Conservation (phyloP, 73 alveolate species). For the Paraurostyla sp. region DNA sequence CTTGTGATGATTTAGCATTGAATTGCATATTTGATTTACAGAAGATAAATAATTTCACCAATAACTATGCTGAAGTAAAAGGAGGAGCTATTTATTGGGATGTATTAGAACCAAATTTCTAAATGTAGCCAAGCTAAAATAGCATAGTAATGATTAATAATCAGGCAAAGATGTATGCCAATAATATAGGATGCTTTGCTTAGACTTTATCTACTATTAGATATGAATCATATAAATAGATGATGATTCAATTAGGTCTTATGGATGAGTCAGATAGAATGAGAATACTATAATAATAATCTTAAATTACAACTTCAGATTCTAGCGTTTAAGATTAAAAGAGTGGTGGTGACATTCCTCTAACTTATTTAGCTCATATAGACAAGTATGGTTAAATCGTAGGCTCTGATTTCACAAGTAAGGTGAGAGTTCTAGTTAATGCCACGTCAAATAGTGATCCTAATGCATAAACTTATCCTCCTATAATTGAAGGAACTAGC, state of each 20-base stretch:
- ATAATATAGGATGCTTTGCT: conserved; percentile 10
- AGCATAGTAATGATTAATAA: neutral
- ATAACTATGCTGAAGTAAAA: conserved; percentile 21
- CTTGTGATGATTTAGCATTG: neutral
- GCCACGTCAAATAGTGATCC: neutral
- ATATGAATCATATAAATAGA: neutral
- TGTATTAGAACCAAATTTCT: conserved; percentile 33
- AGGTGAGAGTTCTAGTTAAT: neutral
- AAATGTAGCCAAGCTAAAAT: too few relatives aligned
- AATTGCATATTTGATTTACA: neutral
- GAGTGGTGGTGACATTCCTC: conserved; percentile 33
- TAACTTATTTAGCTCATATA: neutral
- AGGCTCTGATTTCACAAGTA: neutral
- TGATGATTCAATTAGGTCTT: neutral
- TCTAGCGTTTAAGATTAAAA: neutral
- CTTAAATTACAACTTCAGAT: neutral
- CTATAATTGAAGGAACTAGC: conserved; percentile 3
- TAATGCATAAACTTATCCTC: neutral
- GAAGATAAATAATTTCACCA: neutral
- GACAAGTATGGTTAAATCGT: conserved; percentile 45
- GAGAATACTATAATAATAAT: neutral
- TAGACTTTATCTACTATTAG: neutral
- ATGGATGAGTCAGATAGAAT: neutral
- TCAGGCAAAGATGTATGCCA: neutral
- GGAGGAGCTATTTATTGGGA: conserved; percentile 58